Evolutionary conservation across 2,329 filamentous ascomycete species (phyloP).

Genomic region (Penicillium sp.): DNA sequence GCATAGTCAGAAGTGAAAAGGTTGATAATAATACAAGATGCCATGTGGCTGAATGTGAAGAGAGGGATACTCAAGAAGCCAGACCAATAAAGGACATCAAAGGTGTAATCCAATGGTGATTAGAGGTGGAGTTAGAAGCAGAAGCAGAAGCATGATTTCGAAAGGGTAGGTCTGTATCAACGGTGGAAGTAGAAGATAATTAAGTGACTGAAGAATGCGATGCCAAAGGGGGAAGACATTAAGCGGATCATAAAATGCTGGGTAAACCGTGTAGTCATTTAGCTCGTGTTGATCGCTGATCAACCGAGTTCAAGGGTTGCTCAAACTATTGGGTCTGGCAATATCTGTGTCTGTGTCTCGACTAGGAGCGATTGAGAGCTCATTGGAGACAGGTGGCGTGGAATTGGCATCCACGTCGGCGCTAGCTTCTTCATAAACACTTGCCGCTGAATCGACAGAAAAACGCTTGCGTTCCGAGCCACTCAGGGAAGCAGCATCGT

Average conservation of each 20-base stretch:
- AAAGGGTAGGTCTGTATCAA: slow-evolving; percentile 5
- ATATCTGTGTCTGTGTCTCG: background rate
- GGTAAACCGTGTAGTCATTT: slow-evolving; percentile 13
- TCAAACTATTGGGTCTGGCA: background rate
- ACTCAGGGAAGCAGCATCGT: slow-evolving; percentile 9
- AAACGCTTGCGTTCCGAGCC: slow-evolving; percentile 9
- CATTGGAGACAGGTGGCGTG: background rate
- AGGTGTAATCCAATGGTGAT: background rate
- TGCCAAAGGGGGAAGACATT: slow-evolving; percentile 11
- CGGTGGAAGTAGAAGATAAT: background rate
- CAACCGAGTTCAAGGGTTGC: slow-evolving; percentile 5
- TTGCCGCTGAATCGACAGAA: slow-evolving; percentile 20
- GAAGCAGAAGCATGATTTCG: background rate
- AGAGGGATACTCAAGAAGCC: slow-evolving; percentile 10
- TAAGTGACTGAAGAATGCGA: slow-evolving; percentile 10
- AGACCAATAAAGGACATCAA: background rate
- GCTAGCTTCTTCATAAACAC: slow-evolving; percentile 24
- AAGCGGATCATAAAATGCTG: slow-evolving; percentile 15
- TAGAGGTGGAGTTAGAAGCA: slow-evolving; percentile 7
- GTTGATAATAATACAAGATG: slow-evolving; percentile 21
- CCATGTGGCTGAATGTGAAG: slow-evolving; percentile 13
- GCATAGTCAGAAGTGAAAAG: slow-evolving; percentile 11
- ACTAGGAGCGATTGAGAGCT: background rate
- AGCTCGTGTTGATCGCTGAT: slow-evolving; percentile 9
- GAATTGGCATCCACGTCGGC: slow-evolving; percentile 6